A percentile compares a stretch with the other conserved stretches of the same genome.
Evolutionary conservation across 2,329 filamentous ascomycete genomes (phyloP).

Genomic region (Stemphylium vesicarium): DNA sequence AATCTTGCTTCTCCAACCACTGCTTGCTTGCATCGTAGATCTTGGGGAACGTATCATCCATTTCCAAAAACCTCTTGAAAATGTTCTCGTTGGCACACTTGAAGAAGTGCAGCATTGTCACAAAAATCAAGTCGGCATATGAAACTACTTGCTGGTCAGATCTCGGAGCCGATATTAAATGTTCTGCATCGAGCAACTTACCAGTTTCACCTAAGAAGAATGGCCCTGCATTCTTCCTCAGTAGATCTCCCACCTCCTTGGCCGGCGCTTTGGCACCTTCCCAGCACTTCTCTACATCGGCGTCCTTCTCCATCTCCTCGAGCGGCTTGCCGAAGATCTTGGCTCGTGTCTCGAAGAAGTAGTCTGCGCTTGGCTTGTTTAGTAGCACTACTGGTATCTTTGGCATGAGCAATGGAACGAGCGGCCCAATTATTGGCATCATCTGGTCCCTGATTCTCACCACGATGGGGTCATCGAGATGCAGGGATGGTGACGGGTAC

Average conservation of each 20-base stretch:
- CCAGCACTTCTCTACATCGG: slow-evolving; percentile 61
- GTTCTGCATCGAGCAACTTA: slow-evolving; percentile 37
- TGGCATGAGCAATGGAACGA: slow-evolving; percentile 46
- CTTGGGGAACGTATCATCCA: slow-evolving; percentile 47
- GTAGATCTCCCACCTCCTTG: slow-evolving; percentile 49
- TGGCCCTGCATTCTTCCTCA: slow-evolving; percentile 65
- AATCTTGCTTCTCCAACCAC: slow-evolving; percentile 51
- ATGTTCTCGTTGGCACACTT: slow-evolving; percentile 45
- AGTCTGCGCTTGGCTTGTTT: slow-evolving; percentile 57
- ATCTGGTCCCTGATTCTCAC: slow-evolving; percentile 55
- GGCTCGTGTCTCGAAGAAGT: slow-evolving; percentile 63
- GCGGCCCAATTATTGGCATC: slow-evolving; percentile 20
- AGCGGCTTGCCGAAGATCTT: slow-evolving; percentile 60
- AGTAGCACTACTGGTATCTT: slow-evolving; percentile 60
- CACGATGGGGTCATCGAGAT: slow-evolving; percentile 62
- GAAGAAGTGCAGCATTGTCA: slow-evolving; percentile 56
- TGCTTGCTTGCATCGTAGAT: slow-evolving; percentile 50
- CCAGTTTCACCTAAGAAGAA: slow-evolving; percentile 65
- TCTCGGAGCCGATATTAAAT: background rate
- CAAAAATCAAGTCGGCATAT: slow-evolving; percentile 60
- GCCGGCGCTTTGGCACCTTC: slow-evolving; percentile 50
- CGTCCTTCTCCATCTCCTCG: slow-evolving; percentile 55
- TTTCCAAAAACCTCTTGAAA: slow-evolving; percentile 49
- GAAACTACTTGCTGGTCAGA: slow-evolving; percentile 34
- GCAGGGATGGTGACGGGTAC: slow-evolving; percentile 64